Evolutionary conservation across 1,284 basidiomycete genomes (phyloP).

Genomic region (Apiotrichum gamsii): DNA sequence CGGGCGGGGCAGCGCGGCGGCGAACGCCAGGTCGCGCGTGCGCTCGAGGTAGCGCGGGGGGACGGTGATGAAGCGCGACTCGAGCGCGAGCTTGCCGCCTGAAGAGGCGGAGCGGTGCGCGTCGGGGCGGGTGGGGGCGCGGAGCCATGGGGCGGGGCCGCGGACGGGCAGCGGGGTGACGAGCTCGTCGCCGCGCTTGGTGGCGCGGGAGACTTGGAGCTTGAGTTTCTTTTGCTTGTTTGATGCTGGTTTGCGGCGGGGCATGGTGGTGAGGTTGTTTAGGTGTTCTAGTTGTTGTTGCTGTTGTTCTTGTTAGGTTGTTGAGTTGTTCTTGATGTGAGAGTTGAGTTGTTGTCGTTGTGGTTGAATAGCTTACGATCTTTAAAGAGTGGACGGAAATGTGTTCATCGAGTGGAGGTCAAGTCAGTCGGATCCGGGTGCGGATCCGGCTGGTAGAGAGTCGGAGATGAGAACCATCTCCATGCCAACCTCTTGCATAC

Average conservation of each 20-base stretch:
- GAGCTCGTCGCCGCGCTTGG: constrained; percentile 61
- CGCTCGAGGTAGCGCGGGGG: constrained; percentile 59
- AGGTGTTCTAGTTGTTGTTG: background rate
- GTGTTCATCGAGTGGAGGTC: too few relatives aligned
- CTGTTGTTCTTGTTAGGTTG: background rate
- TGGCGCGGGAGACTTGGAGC: constrained; percentile 66
- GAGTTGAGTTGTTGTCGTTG: background rate
- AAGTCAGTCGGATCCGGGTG: too few relatives aligned
- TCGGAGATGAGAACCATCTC: too few relatives aligned
- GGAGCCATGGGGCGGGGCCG: background rate
- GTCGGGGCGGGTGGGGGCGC: constrained; percentile 18
- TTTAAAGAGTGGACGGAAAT: too few relatives aligned
- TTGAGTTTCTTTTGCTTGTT: constrained; percentile 61
- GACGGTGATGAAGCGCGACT: constrained; percentile 64
- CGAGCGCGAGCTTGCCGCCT: constrained; percentile 10
- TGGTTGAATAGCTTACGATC: background rate
- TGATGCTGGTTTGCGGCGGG: constrained; percentile 1
- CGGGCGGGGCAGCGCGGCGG: constrained; percentile 57
- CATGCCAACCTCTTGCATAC: too few relatives aligned
- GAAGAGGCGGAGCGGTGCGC: constrained; percentile 37
- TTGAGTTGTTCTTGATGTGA: background rate
- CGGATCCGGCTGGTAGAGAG: too few relatives aligned
- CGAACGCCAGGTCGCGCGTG: constrained; percentile 56
- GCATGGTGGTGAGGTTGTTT: too few relatives aligned
- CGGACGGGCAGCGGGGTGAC: constrained; percentile 6